These are phyloP conservation scores for Neonectria punicea DNA, from an alignment of 2,329 filamentous ascomycete species.

Conservation along the genomic window DNA sequence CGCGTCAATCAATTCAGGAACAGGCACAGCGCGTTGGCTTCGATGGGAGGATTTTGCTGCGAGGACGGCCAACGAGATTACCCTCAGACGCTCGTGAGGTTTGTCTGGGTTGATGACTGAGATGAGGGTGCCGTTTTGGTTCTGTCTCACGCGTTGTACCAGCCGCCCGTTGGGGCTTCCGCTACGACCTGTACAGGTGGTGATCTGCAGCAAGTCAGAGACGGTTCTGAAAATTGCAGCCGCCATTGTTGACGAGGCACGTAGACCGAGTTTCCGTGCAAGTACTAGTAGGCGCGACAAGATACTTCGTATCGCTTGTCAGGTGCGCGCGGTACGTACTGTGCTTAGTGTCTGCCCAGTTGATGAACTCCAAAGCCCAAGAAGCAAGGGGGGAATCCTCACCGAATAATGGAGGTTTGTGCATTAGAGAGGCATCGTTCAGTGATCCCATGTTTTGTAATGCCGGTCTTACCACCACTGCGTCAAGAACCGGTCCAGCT, in stretches of 20 bases:
- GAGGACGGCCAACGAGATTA: constrained; percentile 12
- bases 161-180: constrained; percentile 11
- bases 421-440: background rate
- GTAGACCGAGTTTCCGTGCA: background rate
- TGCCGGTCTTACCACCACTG: background rate
- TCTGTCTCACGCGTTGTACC: constrained; percentile 19
- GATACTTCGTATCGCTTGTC: background rate
- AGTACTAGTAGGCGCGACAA: background rate
- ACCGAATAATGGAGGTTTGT: background rate
- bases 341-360: background rate
- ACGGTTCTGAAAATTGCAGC: constrained; percentile 4
- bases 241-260: constrained; percentile 5
- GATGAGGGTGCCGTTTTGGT: constrained; percentile 9
- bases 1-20: background rate
- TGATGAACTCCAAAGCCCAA: background rate
- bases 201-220: constrained; percentile 19
- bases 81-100: constrained; percentile 9
- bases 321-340: constrained; percentile 13
- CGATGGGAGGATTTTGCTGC: constrained; percentile 4
- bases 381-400: background rate
- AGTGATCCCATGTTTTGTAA: background rate
- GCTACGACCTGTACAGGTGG: constrained; percentile 9
- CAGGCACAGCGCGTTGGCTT: background rate
- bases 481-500: constrained; percentile 12
- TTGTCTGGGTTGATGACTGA: background rate